Evolutionary conservation across 352 stramenopile genomes (phyloP).

Genomic region (Saprolegnia parasitica): DNA sequence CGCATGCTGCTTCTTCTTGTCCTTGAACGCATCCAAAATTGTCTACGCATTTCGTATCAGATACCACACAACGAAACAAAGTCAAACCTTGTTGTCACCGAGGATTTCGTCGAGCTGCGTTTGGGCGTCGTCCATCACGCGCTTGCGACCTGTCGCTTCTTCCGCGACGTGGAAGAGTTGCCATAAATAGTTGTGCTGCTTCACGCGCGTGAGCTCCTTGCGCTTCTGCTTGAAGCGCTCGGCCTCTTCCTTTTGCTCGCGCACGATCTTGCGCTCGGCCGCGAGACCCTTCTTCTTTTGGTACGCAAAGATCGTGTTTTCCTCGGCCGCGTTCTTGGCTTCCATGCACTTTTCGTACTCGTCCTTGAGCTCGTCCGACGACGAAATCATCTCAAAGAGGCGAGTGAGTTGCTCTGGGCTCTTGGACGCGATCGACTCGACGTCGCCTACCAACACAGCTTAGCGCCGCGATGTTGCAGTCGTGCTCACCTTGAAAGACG

Average conservation of each 20-base stretch:
- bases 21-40: constrained; percentile 43
- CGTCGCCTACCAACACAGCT: constrained; percentile 74
- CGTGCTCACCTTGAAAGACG: constrained; percentile 89
- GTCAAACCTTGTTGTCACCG: constrained; percentile 22
- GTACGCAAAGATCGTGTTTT: constrained; percentile 92
- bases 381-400: constrained; percentile 96
- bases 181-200: constrained; percentile 93
- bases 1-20: constrained; percentile 73
- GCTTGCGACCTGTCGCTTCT: constrained; percentile 81
- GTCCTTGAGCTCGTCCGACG: constrained; percentile 81
- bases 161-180: constrained; percentile 93
- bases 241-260: constrained; percentile 93
- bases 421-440: constrained; percentile 96
- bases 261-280: constrained; percentile 88
- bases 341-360: constrained; percentile 81
- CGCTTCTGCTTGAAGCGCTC: constrained; percentile 76
- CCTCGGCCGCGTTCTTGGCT: constrained; percentile 91
- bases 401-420: constrained; percentile 94
- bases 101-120: constrained; percentile 45
- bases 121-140: constrained; percentile 53
- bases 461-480: not conserved
- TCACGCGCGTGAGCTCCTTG: constrained; percentile 48
- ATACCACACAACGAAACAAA: not conserved
- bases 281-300: constrained; percentile 96
- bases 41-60: not conserved